Evolutionary conservation across 768 basidiomycete species (phyloP), one percentile per base, ranked within the genome.

Genomic region (Pilatotrama ljubarskyi): DNA sequence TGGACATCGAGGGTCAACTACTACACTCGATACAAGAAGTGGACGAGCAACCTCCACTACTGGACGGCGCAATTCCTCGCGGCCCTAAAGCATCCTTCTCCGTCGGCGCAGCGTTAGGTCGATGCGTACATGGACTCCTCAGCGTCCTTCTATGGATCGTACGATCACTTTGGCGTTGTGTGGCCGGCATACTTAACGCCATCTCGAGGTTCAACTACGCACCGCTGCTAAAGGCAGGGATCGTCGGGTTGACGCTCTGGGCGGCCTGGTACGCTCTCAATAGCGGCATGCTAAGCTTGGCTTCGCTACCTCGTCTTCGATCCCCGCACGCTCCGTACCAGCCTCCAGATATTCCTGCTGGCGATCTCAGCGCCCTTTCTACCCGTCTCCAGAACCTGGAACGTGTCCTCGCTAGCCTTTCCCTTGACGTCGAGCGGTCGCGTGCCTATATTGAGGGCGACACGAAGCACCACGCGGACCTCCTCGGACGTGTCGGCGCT

Each of bases 301-400:
- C 57, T 43, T 44, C 63, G 41, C 38, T 68, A 29, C 55, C 55
- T 44, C 26, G 18, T 70, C 80, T 59, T 66, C 68, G 68, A 67
- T 74, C 63, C 26, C 71, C 51, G 55, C 71, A 26, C 55, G 70
- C 65, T 20, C 64, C 70, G 2, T 91, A 85, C 67, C 71, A 74
- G 1, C 74, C 84, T 0, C 86, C 89, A 0, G 80, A 82, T 10
- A 70, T 76, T 9, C 88, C 89, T 1, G 82, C 84, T 1, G 77
- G 80, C n/a, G 82, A 90, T 69, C 74, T 91, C 18, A 80, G 81
- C 4, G 90, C 90, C 55, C 75, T 93, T 22, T 77, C 84, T 2
- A 76, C 77, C 7, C 84, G 90, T 9, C 72, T 93, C 13, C 80
- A 82, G 59, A 76, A 76, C 36, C 80, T 93, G 40, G 91, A 93